A percentile compares a stretch with the other conserved stretches of the same genome.
Evolutionary conservation across 345 rosid genomes (phyloP).

Genomic region (Cardamine chenopodiifolia): DNA sequence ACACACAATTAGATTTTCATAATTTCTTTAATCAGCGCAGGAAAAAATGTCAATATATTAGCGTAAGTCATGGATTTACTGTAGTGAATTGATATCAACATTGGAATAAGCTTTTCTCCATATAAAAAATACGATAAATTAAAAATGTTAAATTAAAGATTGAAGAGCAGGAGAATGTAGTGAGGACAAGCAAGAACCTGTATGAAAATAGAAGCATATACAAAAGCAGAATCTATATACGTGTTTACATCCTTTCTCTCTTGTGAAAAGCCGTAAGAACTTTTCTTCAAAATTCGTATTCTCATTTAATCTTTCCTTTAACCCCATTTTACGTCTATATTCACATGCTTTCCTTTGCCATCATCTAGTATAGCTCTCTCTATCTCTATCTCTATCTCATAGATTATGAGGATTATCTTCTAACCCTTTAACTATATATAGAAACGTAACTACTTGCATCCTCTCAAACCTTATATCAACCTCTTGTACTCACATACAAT

Average conservation of each 20-base stretch:
- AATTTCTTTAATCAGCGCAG: not conserved
- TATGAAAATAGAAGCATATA: slow-evolving; percentile 5
- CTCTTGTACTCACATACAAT: slow-evolving; percentile 15
- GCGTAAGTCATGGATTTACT: not conserved
- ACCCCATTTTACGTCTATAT: slow-evolving; percentile 35
- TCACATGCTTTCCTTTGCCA: slow-evolving; percentile 37
- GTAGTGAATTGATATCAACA: not conserved
- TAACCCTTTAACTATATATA: slow-evolving; percentile 3
- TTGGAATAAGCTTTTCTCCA: not conserved
- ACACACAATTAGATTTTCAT: not conserved
- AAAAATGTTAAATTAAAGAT: not conserved
- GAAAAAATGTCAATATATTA: too few relatives aligned
- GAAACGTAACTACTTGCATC: not conserved
- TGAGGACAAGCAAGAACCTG: not conserved
- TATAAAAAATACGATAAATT: not conserved
- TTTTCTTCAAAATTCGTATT: slow-evolving; percentile 22
- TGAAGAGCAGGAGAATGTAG: not conserved
- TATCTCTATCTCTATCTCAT: not conserved
- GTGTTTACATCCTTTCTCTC: slow-evolving; percentile 22
- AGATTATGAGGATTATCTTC: not conserved
- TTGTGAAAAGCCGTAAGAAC: slow-evolving; percentile 30
- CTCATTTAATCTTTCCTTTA: slow-evolving; percentile 28
- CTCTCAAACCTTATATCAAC: slow-evolving; percentile 7
- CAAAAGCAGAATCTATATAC: slow-evolving; percentile 27
- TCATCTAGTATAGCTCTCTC: not conserved